phyloP scores from a whole-genome alignment of 1,284 basidiomycete genomes.

The Ceratobasidium theobromae region DNA sequence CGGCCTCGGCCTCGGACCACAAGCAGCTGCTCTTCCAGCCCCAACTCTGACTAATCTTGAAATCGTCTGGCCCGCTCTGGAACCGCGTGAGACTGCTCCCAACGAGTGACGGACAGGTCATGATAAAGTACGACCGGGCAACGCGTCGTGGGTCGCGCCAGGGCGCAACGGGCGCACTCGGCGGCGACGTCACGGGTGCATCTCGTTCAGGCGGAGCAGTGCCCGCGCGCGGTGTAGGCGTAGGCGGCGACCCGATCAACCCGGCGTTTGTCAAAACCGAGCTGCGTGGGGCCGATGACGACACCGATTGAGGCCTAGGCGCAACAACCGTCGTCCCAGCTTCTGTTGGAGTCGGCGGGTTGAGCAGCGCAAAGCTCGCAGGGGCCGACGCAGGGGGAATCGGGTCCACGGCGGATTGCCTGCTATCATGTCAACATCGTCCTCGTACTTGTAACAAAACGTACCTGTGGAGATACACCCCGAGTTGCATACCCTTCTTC shows the following conservation, averaged over 20 bases:
- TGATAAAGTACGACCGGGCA: constrained; percentile 77
- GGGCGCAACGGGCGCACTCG: constrained; percentile 58
- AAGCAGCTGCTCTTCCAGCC: constrained; percentile 69
- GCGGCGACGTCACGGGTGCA: constrained; percentile 49
- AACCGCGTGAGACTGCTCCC: constrained; percentile 84
- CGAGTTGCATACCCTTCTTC: constrained; percentile 76
- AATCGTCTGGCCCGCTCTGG: constrained; percentile 81
- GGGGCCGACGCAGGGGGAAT: constrained; percentile 51
- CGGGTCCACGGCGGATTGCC: constrained; percentile 74
- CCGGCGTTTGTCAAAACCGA: constrained; percentile 3
- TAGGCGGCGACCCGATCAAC: constrained; percentile 23
- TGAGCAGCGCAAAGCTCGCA: constrained; percentile 13
- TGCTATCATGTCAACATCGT: too few species aligned
- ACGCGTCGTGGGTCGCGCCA: constrained; percentile 71
- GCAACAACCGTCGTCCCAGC: neutral
- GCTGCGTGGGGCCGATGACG: constrained; percentile 4
- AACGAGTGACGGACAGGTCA: constrained; percentile 78
- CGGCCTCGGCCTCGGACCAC: constrained; percentile 50
- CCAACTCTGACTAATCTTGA: constrained; percentile 78
- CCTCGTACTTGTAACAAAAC: too few species aligned
- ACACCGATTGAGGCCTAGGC: constrained; percentile 9
- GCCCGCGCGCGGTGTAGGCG: constrained; percentile 4
- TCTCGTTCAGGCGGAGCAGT: constrained; percentile 24
- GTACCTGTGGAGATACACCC: constrained; percentile 77
- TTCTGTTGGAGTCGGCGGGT: constrained; percentile 8